phyloP scores from a whole-genome alignment of 129 eudicot genomes.

The carrot (Daucus carota) region DNA sequence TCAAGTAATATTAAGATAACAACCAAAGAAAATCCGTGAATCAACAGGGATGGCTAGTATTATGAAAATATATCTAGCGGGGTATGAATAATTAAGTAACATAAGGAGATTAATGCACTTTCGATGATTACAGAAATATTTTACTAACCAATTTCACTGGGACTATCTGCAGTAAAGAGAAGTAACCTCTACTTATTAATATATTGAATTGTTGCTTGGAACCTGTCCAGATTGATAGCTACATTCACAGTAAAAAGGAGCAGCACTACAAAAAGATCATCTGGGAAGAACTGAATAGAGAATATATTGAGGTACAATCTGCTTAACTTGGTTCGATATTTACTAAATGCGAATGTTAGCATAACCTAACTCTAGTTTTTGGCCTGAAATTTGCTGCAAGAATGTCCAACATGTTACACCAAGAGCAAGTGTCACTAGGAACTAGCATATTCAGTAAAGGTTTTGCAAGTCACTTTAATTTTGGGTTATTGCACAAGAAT shows the following conservation, averaged over 20 bases:
- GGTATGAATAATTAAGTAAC: not conserved
- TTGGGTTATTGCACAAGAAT: not conserved
- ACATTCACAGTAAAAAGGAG: constrained; percentile 63
- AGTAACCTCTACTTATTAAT: not conserved
- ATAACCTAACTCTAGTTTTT: not conserved
- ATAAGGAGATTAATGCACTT: not conserved
- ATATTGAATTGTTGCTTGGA: not conserved
- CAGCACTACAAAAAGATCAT: constrained; percentile 41
- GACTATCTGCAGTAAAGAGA: not conserved
- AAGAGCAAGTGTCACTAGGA: not conserved
- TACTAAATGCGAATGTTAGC: not conserved
- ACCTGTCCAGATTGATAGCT: constrained; percentile 37
- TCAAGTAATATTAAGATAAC: not conserved
- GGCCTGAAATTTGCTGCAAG: not conserved
- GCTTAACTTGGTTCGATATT: not conserved
- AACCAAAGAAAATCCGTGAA: not conserved
- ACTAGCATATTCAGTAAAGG: not conserved
- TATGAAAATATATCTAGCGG: not conserved
- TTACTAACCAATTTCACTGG: not conserved
- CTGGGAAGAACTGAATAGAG: constrained; percentile 77
- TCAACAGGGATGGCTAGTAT: not conserved
- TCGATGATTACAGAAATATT: not conserved
- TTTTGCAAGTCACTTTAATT: not conserved
- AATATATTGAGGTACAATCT: constrained; percentile 53
- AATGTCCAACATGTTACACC: not conserved